These are phyloP conservation scores for Arthroderma sp. DNA, from an alignment of 2,329 filamentous ascomycete genomes.

Conservation along the genomic window DNA sequence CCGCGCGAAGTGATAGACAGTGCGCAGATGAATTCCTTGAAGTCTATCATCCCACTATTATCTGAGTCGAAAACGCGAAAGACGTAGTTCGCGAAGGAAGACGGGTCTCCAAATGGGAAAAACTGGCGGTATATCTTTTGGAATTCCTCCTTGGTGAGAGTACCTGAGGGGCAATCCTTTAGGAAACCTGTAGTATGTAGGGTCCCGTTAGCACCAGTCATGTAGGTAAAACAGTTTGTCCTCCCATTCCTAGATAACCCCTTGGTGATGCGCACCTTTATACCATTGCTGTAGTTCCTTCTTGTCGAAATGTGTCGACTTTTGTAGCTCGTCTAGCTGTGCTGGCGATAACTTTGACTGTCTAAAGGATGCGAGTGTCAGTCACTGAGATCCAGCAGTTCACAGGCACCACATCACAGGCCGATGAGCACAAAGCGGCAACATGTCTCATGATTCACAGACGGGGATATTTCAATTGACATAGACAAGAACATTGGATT, in stretches of 20 bases:
- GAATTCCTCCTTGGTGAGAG: constrained; percentile 95
- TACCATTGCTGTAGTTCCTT: constrained; percentile 99
- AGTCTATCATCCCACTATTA: constrained; percentile 94
- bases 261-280: constrained; percentile 58
- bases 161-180: constrained; percentile 94
- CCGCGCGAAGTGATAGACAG: constrained; percentile 91
- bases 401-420: too few relatives aligned
- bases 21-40: constrained; percentile 99
- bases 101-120: constrained; percentile 96
- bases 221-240: background rate
- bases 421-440: too few relatives aligned
- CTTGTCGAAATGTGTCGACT: constrained; percentile 97
- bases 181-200: constrained; percentile 57
- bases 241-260: too few relatives aligned
- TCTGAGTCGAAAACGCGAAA: constrained; percentile 99
- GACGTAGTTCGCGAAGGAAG: constrained; percentile 94
- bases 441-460: too few relatives aligned
- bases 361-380: constrained; percentile 36
- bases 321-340: constrained; percentile 89
- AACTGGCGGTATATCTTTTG: constrained; percentile 99
- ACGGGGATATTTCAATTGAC: too few relatives aligned
- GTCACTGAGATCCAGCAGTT: too few relatives aligned
- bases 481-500: too few relatives aligned
- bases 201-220: background rate
- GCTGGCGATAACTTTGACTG: constrained; percentile 97